Percentiles rank a stretch among this genome's conserved stretches.
phyloP scores from a whole-genome alignment of 148 eudicot genomes.

The Polygonum aviculare region DNA sequence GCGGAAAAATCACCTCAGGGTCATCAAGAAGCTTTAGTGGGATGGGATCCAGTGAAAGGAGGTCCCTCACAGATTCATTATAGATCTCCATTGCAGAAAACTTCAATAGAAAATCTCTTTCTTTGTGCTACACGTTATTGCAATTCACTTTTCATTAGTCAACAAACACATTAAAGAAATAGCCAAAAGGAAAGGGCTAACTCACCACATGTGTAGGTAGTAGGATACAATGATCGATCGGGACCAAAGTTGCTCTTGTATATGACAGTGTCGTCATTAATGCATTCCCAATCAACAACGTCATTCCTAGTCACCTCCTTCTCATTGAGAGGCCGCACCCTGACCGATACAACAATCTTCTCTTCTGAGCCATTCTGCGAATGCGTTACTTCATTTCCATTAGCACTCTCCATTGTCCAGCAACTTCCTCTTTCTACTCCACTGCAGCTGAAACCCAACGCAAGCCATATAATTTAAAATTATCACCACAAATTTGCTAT shows the following conservation, averaged over 20 bases:
- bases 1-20: constrained; percentile 62
- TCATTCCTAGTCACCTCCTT: constrained; percentile 62
- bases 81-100: constrained; percentile 97
- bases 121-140: constrained; percentile 46
- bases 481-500: not conserved
- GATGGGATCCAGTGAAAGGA: constrained; percentile 54
- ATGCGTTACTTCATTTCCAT: constrained; percentile 21
- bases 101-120: constrained; percentile 70
- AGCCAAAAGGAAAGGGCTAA: too few species aligned
- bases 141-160: too few species aligned
- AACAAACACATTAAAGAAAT: too few species aligned
- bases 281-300: constrained; percentile 86
- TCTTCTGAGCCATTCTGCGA: constrained; percentile 21
- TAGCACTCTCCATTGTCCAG: constrained; percentile 16
- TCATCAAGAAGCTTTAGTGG: constrained; percentile 91
- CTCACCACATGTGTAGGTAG: constrained; percentile 80
- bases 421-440: constrained; percentile 7
- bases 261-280: constrained; percentile 44
- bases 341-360: constrained; percentile 74
- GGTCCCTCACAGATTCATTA: constrained; percentile 92
- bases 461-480: not conserved
- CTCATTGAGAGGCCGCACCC: constrained; percentile 80
- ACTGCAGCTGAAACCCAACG: constrained; percentile 6
- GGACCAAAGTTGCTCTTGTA: constrained; percentile 54
- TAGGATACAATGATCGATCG: constrained; percentile 64